Conservation (phyloP, 257 asterid genomes). For the Nicotiana sylvestris region DNA sequence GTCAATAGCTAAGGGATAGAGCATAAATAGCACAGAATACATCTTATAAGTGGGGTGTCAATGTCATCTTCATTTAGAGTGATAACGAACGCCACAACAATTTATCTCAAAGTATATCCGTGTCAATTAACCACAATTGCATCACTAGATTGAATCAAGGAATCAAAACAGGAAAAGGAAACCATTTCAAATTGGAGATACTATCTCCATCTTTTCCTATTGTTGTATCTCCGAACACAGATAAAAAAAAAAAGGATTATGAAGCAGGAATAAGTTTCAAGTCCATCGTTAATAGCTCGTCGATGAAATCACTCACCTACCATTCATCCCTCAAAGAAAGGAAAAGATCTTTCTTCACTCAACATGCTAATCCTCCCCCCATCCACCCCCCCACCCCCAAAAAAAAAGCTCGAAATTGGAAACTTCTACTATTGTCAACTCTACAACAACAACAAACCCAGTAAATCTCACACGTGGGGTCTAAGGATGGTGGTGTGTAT, state of each 20-base stretch:
- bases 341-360: neutral
- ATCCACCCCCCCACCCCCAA: too few species aligned
- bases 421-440: neutral
- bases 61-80: neutral
- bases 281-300: neutral
- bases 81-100: neutral
- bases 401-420: neutral
- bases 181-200: neutral
- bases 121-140: neutral
- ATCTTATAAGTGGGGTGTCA: neutral
- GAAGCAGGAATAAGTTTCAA: neutral
- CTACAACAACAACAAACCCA: neutral
- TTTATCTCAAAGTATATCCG: neutral
- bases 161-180: neutral
- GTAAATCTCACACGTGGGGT: too few species aligned
- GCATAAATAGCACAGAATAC: neutral
- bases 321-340: neutral
- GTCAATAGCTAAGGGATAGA: neutral
- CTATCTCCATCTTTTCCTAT: neutral
- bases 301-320: neutral
- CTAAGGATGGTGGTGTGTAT: too few species aligned
- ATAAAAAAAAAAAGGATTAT: neutral
- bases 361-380: neutral
- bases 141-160: neutral
- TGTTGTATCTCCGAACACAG: neutral